Evolutionary conservation across 148 eudicot species (phyloP).

Genomic region (Chenopodium formosanum): DNA sequence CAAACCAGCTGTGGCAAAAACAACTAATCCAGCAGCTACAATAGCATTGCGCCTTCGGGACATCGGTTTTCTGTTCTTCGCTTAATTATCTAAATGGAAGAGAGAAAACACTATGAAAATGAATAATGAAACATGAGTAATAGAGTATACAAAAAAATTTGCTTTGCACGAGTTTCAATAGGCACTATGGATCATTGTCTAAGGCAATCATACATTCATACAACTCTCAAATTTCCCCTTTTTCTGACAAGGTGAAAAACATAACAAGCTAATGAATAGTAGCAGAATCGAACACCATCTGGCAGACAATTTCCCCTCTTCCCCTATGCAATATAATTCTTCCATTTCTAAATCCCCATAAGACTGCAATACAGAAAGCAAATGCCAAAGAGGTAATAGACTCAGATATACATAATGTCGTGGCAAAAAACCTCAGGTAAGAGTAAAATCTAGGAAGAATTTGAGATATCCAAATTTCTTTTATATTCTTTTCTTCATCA

Average conservation of each 20-base stretch:
- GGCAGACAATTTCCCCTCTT: neutral
- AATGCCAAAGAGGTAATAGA: neutral
- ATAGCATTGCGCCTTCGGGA: conserved; percentile 62
- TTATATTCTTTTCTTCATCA: neutral
- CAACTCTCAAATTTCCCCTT: neutral
- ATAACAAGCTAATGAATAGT: neutral
- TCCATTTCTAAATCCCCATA: neutral
- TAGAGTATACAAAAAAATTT: neutral
- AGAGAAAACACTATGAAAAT: neutral
- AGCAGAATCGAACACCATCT: too few relatives aligned
- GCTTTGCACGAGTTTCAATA: neutral
- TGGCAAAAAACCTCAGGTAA: neutral
- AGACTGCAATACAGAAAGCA: neutral
- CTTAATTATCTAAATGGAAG: neutral
- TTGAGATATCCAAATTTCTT: neutral
- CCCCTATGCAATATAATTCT: neutral
- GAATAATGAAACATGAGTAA: neutral
- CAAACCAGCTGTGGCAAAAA: conserved; percentile 79
- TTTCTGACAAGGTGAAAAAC: neutral
- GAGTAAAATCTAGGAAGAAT: neutral
- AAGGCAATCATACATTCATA: neutral
- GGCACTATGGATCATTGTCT: neutral
- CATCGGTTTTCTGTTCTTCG: conserved; percentile 34
- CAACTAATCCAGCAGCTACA: conserved; percentile 74
- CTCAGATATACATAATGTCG: neutral